Evolutionary conservation across 1,284 basidiomycete genomes (phyloP).

Genomic region (Kwoniella shivajii): DNA sequence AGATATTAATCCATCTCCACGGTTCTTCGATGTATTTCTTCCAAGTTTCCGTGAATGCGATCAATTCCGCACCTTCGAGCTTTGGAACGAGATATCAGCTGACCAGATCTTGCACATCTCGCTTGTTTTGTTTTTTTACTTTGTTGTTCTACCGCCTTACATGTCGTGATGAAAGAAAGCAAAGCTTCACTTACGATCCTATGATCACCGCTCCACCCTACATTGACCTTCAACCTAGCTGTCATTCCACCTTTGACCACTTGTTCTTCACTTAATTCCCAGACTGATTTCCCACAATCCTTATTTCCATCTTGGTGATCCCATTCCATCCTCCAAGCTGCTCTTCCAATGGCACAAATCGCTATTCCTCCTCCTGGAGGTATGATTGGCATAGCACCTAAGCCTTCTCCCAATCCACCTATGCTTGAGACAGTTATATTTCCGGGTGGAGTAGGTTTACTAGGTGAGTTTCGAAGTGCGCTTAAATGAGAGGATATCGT

Average conservation of each 20-base stretch:
- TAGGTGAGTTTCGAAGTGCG: conserved; percentile 61
- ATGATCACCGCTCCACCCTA: conserved; percentile 90
- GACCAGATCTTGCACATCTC: too few relatives aligned
- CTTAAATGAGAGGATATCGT: conserved; percentile 66
- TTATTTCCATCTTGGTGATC: conserved; percentile 10
- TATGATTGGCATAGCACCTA: conserved; percentile 73
- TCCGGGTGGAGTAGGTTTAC: conserved; percentile 62
- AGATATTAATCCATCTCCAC: conserved; percentile 56
- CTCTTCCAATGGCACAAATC: conserved; percentile 83
- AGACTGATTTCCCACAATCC: conserved; percentile 55
- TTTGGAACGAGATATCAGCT: conserved; percentile 5
- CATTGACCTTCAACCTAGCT: conserved; percentile 67
- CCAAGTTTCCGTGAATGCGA: conserved; percentile 88
- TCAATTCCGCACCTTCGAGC: conserved; percentile 83
- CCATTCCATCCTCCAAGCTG: conserved; percentile 63
- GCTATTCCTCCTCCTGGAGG: conserved; percentile 87
- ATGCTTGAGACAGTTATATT: conserved; percentile 87
- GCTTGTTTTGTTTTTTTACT: too few relatives aligned
- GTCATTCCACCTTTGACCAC: conserved; percentile 59
- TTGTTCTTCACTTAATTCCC: conserved; percentile 57
- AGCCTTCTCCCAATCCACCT: conserved; percentile 74
- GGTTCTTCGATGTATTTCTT: conserved; percentile 80
- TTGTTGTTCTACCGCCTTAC: background rate
- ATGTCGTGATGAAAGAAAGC: background rate
- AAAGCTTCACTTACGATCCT: conserved; percentile 63